Evolutionary conservation across 257 asterid genomes (phyloP).

Genomic region (Mentha longifolia): DNA sequence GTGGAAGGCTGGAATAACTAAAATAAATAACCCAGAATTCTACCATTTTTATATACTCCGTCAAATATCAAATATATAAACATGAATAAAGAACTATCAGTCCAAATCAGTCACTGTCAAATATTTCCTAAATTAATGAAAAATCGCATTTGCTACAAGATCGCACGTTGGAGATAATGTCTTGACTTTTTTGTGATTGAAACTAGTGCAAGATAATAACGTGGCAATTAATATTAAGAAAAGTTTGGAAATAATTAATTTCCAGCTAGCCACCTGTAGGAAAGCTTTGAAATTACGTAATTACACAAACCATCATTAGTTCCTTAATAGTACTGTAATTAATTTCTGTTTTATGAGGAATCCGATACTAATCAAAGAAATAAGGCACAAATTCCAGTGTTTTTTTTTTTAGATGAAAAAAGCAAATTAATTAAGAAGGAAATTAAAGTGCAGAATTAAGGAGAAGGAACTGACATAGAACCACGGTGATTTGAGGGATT

Average conservation of each 20-base stretch:
- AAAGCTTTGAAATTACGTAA: not conserved
- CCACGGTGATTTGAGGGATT: conserved; percentile 56
- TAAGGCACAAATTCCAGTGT: too few relatives aligned
- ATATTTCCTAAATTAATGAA: not conserved
- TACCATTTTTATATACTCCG: too few relatives aligned
- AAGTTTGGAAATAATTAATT: not conserved
- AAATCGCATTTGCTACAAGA: not conserved
- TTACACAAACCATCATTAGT: too few relatives aligned
- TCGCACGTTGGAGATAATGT: not conserved
- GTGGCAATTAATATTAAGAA: not conserved
- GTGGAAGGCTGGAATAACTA: not conserved
- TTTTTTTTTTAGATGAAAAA: too few relatives aligned
- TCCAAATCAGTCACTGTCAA: not conserved
- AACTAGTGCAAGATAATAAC: not conserved
- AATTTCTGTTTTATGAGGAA: too few relatives aligned
- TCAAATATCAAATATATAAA: not conserved
- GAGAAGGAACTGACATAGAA: conserved; percentile 51
- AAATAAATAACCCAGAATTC: not conserved
- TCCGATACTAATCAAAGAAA: too few relatives aligned
- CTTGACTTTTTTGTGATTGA: not conserved
- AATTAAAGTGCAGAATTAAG: too few relatives aligned
- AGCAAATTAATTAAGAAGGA: too few relatives aligned
- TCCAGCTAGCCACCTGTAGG: too few relatives aligned
- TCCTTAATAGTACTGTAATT: too few relatives aligned
- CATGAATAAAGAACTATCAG: not conserved